A percentile compares a stretch with the other conserved stretches of the same genome.
Evolutionary conservation across 306 rosid species (phyloP).

Genomic region (Potentilla sterilis): DNA sequence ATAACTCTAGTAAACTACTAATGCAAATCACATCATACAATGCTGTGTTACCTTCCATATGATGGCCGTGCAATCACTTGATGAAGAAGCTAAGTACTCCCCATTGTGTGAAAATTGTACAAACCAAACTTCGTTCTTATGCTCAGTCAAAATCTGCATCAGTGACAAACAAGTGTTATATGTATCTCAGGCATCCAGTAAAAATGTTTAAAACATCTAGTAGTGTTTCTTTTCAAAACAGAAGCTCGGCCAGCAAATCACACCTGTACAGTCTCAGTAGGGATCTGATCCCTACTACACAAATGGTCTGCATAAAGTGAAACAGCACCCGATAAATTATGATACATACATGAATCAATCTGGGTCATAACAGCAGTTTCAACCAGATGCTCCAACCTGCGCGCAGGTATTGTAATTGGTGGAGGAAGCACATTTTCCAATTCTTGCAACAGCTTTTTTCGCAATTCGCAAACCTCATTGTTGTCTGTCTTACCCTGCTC

Average conservation of each 20-base stretch:
- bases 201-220: not conserved
- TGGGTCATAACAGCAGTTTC: constrained; percentile 60
- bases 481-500: constrained; percentile 38
- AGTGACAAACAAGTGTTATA: constrained; percentile 23
- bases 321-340: constrained; percentile 43
- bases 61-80: constrained; percentile 82
- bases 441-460: constrained; percentile 46
- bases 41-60: constrained; percentile 75
- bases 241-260: constrained; percentile 26
- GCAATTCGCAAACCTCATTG: constrained; percentile 35
- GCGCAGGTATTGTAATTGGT: constrained; percentile 46
- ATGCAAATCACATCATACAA: constrained; percentile 9
- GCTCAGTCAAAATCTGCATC: constrained; percentile 82
- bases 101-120: constrained; percentile 90
- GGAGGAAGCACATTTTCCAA: constrained; percentile 75
- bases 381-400: constrained; percentile 78
- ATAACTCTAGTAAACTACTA: constrained; percentile 1
- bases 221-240: not conserved
- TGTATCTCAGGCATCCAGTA: constrained; percentile 9
- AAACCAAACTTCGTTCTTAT: constrained; percentile 90
- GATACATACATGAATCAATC: constrained; percentile 74
- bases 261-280: constrained; percentile 80
- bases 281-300: constrained; percentile 70
- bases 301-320: constrained; percentile 74
- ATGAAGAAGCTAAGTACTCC: constrained; percentile 80